A percentile compares a stretch with the other conserved stretches of the same genome.
Conservation (phyloP, 129 eudicot species). For the Escallonia herrerae region DNA sequence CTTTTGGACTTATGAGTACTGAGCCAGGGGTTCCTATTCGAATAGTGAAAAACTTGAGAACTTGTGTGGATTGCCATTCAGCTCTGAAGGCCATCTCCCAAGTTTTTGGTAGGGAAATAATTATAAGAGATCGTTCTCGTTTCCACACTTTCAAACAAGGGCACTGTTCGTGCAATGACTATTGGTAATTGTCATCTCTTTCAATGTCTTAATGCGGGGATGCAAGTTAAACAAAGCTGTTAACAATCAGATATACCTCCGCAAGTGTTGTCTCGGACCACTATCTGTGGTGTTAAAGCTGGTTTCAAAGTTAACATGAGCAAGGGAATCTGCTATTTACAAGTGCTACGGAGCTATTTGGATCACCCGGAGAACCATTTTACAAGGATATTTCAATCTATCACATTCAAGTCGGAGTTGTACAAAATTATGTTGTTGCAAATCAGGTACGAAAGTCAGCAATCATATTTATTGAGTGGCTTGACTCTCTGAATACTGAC, state of each 20-base stretch:
- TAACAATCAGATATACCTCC: slow-evolving; percentile 1
- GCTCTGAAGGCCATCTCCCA: slow-evolving; percentile 58
- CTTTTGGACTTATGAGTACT: slow-evolving; percentile 54
- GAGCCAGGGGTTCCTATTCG: slow-evolving; percentile 44
- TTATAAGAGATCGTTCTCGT: slow-evolving; percentile 71
- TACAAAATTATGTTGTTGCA: no score
- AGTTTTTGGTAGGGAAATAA: slow-evolving; percentile 61
- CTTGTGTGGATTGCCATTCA: slow-evolving; percentile 78
- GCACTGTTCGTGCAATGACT: slow-evolving; percentile 74
- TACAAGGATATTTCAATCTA: no score
- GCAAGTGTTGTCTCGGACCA: background rate
- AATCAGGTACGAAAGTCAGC: no score
- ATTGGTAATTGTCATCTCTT: slow-evolving; percentile 34
- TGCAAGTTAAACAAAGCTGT: slow-evolving; percentile 1
- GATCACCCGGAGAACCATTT: background rate
- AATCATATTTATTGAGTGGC: no score
- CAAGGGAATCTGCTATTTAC: no score
- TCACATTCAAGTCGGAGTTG: no score
- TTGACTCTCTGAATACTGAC: no score
- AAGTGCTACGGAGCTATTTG: no score
- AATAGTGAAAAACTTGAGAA: slow-evolving; percentile 70
- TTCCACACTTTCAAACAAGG: slow-evolving; percentile 70
- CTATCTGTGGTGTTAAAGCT: background rate
- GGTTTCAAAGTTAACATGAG: background rate
- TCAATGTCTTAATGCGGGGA: background rate